Percentiles rank a stretch among this genome's conserved stretches.
These are phyloP conservation scores for Phaffia tasmanica DNA, from an alignment of 768 basidiomycete genomes.

Conservation along the genomic window DNA sequence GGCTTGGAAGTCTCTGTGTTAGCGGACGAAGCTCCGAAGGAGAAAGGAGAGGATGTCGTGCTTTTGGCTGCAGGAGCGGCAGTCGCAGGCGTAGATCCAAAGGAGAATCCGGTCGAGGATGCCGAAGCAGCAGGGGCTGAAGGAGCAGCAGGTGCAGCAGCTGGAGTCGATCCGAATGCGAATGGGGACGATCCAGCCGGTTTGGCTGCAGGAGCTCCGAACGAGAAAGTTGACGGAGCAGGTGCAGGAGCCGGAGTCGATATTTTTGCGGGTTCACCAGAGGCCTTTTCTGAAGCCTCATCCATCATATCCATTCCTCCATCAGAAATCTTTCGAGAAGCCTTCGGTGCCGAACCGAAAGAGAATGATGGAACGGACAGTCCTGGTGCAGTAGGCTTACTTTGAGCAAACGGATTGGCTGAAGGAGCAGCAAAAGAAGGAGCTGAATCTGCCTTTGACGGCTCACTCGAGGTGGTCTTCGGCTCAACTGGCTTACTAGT, in stretches of 20 bases:
- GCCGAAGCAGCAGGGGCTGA: not conserved
- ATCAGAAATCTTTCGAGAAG: too few relatives aligned
- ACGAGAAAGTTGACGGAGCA: constrained; percentile 1
- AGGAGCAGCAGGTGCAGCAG: constrained; percentile 7
- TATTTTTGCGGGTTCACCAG: too few relatives aligned
- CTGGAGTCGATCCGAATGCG: constrained; percentile 1
- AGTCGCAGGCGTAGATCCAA: not conserved
- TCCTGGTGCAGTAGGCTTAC: too few relatives aligned
- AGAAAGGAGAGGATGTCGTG: constrained; percentile 5
- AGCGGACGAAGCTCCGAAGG: constrained; percentile 4
- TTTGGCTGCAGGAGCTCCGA: not conserved
- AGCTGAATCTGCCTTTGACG: not conserved
- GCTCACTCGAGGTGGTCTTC: too few relatives aligned
- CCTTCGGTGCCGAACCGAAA: too few relatives aligned
- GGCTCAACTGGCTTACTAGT: too few relatives aligned
- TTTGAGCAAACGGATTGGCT: constrained; percentile 8
- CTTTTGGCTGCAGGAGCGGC: not conserved
- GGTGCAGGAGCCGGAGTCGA: not conserved
- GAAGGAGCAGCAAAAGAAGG: not conserved
- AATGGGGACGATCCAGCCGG: not conserved
- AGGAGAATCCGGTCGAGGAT: constrained; percentile 8
- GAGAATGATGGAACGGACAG: too few relatives aligned
- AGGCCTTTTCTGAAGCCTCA: too few relatives aligned
- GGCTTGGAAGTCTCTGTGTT: not conserved
- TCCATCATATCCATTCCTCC: too few relatives aligned